These are phyloP conservation scores for Amanita exitialis DNA, from an alignment of 768 basidiomycete species.

Conservation along the genomic window DNA sequence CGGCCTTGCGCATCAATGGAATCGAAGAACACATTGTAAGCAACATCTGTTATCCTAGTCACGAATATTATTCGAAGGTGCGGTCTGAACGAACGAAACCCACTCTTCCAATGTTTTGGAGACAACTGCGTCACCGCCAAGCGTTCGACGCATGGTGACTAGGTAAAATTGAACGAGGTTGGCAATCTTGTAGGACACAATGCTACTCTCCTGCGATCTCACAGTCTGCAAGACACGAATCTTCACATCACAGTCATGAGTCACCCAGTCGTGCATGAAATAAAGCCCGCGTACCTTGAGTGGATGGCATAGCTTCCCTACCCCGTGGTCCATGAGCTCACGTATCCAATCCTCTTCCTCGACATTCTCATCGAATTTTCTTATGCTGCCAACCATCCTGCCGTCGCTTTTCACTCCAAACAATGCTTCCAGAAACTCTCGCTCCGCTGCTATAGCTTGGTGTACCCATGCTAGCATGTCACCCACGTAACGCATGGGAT, in stretches of 20 bases:
- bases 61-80: not conserved
- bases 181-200: conserved; percentile 85
- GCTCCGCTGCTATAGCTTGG: conserved; percentile 90
- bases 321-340: conserved; percentile 70
- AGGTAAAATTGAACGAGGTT: conserved; percentile 94
- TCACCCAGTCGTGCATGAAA: no score
- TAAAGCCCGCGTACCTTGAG: conserved; percentile 49
- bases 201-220: conserved; percentile 86
- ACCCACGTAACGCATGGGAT: conserved; percentile 91
- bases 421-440: conserved; percentile 83
- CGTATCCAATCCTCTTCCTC: conserved; percentile 76
- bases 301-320: conserved; percentile 82
- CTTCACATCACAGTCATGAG: conserved; percentile 23
- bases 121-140: conserved; percentile 75
- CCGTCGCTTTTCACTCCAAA: conserved; percentile 61
- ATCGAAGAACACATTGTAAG: conserved; percentile 82
- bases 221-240: conserved; percentile 90
- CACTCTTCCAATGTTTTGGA: conserved; percentile 75
- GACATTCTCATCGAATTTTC: conserved; percentile 35
- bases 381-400: conserved; percentile 70
- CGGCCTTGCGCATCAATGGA: conserved; percentile 81
- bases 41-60: conserved; percentile 64
- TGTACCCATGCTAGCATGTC: conserved; percentile 99
- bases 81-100: conserved; percentile 13
- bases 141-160: conserved; percentile 86